Evolutionary conservation across 345 rosid species (phyloP).

Genomic region (Gossypium herbaceum): DNA sequence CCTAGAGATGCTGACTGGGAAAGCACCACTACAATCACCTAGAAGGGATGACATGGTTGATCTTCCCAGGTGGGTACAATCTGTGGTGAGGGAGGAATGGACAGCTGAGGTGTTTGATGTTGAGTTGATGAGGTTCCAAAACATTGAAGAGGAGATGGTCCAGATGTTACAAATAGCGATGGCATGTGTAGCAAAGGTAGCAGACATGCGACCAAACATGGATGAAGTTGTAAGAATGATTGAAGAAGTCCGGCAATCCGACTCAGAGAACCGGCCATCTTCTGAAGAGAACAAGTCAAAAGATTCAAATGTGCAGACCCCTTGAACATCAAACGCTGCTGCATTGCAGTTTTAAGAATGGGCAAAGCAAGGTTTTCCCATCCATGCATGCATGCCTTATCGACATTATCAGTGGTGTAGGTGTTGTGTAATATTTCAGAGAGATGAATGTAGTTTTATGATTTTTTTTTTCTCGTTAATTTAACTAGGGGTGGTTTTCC

Average conservation of each 20-base stretch:
- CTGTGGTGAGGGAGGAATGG: slow-evolving; percentile 90
- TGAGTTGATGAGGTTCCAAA: slow-evolving; percentile 71
- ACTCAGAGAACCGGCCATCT: slow-evolving; percentile 76
- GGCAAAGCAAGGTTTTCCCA: not conserved
- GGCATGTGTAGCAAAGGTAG: slow-evolving; percentile 65
- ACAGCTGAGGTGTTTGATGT: slow-evolving; percentile 86
- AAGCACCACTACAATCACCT: slow-evolving; percentile 66
- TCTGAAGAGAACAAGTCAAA: slow-evolving; percentile 75
- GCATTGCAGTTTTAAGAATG: not conserved
- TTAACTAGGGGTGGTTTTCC: not conserved
- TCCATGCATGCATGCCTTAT: not conserved
- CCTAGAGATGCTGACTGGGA: slow-evolving; percentile 81
- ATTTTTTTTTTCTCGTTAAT: not conserved
- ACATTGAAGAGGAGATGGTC: slow-evolving; percentile 80
- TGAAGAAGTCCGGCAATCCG: slow-evolving; percentile 49
- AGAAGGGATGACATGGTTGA: slow-evolving; percentile 68
- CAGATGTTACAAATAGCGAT: slow-evolving; percentile 78
- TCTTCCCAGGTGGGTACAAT: slow-evolving; percentile 89
- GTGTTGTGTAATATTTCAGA: slow-evolving; percentile 3
- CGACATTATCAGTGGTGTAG: not conserved
- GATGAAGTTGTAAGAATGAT: slow-evolving; percentile 75
- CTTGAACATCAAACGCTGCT: slow-evolving; percentile 28
- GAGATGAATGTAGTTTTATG: not conserved
- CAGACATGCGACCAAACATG: slow-evolving; percentile 68
- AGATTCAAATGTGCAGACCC: slow-evolving; percentile 71